Conservation (phyloP, 805 yeast species). For the Kuraishia floccosa region DNA sequence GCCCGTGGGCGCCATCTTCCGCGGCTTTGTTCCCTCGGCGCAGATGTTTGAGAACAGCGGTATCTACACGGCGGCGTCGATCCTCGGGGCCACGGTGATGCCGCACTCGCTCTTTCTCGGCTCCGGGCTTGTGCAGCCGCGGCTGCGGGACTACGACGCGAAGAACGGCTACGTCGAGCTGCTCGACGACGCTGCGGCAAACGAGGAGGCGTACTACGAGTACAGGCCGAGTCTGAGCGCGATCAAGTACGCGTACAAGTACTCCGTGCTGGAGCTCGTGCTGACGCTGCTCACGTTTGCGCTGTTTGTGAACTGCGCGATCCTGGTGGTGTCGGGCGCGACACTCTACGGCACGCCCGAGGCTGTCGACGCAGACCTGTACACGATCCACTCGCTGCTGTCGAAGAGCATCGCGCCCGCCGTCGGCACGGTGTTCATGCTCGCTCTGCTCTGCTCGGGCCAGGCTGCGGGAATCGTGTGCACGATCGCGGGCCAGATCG, state of each 20-base stretch:
- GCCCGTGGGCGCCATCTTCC: constrained; percentile 19
- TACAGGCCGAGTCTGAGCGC: constrained; percentile 64
- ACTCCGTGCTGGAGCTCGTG: constrained; percentile 55
- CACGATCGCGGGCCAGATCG: constrained; percentile 85
- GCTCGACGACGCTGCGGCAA: constrained; percentile 11
- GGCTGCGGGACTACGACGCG: constrained; percentile 33
- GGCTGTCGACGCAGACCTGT: constrained; percentile 64
- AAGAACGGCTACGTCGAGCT: constrained; percentile 19
- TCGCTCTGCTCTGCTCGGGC: constrained; percentile 70
- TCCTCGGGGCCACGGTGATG: constrained; percentile 42
- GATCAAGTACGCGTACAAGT: constrained; percentile 53
- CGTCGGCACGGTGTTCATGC: constrained; percentile 74
- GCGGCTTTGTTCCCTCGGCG: constrained; percentile 32
- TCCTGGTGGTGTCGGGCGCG: constrained; percentile 67
- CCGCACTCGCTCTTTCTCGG: constrained; percentile 38
- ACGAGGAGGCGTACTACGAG: constrained; percentile 26
- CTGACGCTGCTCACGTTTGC: constrained; percentile 68
- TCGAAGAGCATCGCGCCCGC: constrained; percentile 47
- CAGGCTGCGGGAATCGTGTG: constrained; percentile 83
- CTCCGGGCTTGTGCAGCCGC: constrained; percentile 35
- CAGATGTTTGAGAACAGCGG: constrained; percentile 30
- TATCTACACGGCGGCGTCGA: constrained; percentile 32
- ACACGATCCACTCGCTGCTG: constrained; percentile 55
- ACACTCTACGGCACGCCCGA: constrained; percentile 57
- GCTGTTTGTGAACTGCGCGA: constrained; percentile 72